A percentile compares a stretch with the other conserved stretches of the same genome.
Conservation (phyloP, 768 basidiomycete genomes). For the Sutorius australiensis region DNA sequence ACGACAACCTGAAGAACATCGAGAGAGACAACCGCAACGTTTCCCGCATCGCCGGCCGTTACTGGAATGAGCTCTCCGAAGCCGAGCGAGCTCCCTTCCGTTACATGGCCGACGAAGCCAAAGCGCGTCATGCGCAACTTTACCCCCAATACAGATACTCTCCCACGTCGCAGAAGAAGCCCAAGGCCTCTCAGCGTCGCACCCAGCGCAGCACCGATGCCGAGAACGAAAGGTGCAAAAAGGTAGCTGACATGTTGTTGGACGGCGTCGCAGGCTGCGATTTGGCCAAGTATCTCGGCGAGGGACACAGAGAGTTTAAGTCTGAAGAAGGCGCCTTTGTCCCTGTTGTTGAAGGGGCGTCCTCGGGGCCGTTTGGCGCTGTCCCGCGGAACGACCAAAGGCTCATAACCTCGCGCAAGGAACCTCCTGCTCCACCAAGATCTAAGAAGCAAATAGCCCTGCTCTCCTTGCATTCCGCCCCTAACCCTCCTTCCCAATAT, state of each 20-base stretch:
- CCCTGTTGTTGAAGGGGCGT: not conserved
- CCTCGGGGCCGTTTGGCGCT: not conserved
- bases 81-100: constrained; percentile 48
- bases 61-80: constrained; percentile 57
- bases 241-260: constrained; percentile 35
- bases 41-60: constrained; percentile 62
- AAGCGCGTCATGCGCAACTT: constrained; percentile 43
- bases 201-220: constrained; percentile 26
- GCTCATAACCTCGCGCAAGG: not conserved
- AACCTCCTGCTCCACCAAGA: constrained; percentile 1
- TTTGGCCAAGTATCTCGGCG: constrained; percentile 20
- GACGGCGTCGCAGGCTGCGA: constrained; percentile 33
- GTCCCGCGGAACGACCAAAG: constrained; percentile 6
- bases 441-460: constrained; percentile 5
- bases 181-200: constrained; percentile 33
- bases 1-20: constrained; percentile 44
- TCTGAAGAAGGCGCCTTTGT: not conserved
- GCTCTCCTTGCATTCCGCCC: not conserved
- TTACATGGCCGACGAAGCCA: constrained; percentile 43
- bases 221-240: constrained; percentile 39
- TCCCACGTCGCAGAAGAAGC: constrained; percentile 38
- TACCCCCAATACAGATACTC: constrained; percentile 64
- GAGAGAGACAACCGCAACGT: constrained; percentile 73
- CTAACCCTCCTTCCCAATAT: not conserved
- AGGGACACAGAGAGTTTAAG: not conserved